Conservation (phyloP, 768 basidiomycete genomes). For the Harrya chromipes region DNA sequence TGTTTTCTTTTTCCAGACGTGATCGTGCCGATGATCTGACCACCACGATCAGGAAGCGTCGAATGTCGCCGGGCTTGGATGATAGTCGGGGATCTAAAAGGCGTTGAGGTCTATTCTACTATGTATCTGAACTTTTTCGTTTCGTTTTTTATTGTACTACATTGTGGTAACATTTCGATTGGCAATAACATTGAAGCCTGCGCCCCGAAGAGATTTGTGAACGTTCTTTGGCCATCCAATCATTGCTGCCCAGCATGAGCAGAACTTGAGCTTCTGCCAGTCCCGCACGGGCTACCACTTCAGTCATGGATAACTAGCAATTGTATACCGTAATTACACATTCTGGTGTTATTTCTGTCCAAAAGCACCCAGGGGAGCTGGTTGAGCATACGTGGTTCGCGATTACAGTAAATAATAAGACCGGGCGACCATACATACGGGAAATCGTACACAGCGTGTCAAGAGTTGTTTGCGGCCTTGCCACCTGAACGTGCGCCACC, state of each 20-base stretch:
- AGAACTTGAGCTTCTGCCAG: too few species aligned
- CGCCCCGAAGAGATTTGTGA: too few species aligned
- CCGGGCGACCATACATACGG: slow-evolving; percentile 14
- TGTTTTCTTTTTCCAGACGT: neutral
- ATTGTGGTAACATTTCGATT: slow-evolving; percentile 10
- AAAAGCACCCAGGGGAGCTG: neutral
- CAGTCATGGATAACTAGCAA: too few species aligned
- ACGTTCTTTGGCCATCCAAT: too few species aligned
- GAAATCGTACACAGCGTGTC: slow-evolving; percentile 6
- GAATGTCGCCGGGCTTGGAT: slow-evolving; percentile 69
- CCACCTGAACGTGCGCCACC: slow-evolving; percentile 31
- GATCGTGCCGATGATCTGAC: slow-evolving; percentile 3
- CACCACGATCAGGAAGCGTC: slow-evolving; percentile 53
- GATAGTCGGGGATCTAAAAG: slow-evolving; percentile 69
- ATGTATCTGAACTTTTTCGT: slow-evolving; percentile 23
- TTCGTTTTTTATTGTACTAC: slow-evolving; percentile 26
- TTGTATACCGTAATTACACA: too few species aligned
- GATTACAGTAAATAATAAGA: slow-evolving; percentile 27
- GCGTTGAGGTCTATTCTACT: slow-evolving; percentile 44
- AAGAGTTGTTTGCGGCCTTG: slow-evolving; percentile 31
- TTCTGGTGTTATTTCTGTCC: too few species aligned
- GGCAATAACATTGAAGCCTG: slow-evolving; percentile 2
- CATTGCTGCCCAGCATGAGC: too few species aligned
- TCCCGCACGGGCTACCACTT: too few species aligned
- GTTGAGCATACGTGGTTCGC: neutral